These are phyloP conservation scores for Phalaenopsis hybrid DNA, from an alignment of 116 monocot species.

Conservation along the genomic window DNA sequence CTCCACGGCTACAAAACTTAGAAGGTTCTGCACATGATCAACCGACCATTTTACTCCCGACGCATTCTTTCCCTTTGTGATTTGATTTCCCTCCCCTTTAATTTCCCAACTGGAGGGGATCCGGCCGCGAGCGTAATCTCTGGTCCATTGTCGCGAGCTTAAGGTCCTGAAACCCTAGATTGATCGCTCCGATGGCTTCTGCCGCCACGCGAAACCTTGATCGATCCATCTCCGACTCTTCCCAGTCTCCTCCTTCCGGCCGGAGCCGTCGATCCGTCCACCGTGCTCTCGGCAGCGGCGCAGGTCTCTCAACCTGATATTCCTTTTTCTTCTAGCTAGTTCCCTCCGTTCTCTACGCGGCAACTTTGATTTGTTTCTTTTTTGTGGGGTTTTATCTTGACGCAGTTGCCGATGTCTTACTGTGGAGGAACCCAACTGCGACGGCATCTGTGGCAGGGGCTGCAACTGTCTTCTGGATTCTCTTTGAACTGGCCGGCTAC, in stretches of 20 bases:
- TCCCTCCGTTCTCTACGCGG: background rate
- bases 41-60: background rate
- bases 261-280: slow-evolving; percentile 18
- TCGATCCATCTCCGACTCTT: slow-evolving; percentile 1
- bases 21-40: too few relatives aligned
- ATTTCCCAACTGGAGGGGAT: background rate
- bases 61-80: background rate
- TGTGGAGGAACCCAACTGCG: slow-evolving; percentile 53
- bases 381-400: background rate
- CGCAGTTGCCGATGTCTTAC: slow-evolving; percentile 66
- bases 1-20: too few relatives aligned
- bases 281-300: slow-evolving; percentile 42
- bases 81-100: background rate
- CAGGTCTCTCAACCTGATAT: slow-evolving; percentile 25
- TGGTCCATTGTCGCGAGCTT: background rate
- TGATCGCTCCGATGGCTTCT: background rate
- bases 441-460: slow-evolving; percentile 24
- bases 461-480: slow-evolving; percentile 56
- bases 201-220: background rate
- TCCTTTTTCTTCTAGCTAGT: background rate
- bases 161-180: background rate
- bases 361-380: slow-evolving; percentile 1
- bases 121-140: background rate
- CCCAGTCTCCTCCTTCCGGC: background rate
- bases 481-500: slow-evolving; percentile 70